A percentile compares a stretch with the other conserved stretches of the same genome.
These are phyloP conservation scores for Erythrobasidium hasegawianum DNA, from an alignment of 1,284 basidiomycete genomes.

Conservation along the genomic window DNA sequence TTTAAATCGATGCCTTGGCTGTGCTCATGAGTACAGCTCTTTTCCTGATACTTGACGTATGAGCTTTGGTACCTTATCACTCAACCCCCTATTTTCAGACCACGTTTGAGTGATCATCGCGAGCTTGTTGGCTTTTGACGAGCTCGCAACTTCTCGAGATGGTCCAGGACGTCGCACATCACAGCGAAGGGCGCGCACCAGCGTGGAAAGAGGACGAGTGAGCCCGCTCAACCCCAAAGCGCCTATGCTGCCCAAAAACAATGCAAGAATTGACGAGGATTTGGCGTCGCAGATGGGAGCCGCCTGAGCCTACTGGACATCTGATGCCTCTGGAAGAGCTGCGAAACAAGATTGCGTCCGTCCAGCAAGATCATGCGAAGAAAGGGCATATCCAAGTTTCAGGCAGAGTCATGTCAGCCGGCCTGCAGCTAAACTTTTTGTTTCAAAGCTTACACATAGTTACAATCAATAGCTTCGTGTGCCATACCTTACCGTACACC, in stretches of 20 bases:
- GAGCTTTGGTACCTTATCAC: too few species aligned
- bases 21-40: too few species aligned
- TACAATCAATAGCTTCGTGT: conserved; percentile 22
- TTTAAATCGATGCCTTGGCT: too few species aligned
- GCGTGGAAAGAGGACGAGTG: conserved; percentile 14
- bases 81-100: too few species aligned
- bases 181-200: background rate
- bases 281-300: conserved; percentile 24
- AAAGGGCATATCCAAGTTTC: conserved; percentile 3
- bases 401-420: conserved; percentile 19
- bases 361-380: conserved; percentile 19
- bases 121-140: too few species aligned
- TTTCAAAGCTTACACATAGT: background rate
- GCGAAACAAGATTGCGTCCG: conserved; percentile 26
- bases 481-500: conserved; percentile 37
- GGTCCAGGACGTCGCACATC: too few species aligned
- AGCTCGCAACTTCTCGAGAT: too few species aligned
- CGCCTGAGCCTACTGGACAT: conserved; percentile 21
- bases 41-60: too few species aligned
- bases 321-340: conserved; percentile 26
- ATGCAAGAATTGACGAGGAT: background rate
- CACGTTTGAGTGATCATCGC: too few species aligned
- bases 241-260: background rate
- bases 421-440: background rate
- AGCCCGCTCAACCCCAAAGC: background rate